A percentile compares a stretch with the other conserved stretches of the same genome.
Conservation (phyloP, 441 rosid genomes). For the Pelargonium australe region DNA sequence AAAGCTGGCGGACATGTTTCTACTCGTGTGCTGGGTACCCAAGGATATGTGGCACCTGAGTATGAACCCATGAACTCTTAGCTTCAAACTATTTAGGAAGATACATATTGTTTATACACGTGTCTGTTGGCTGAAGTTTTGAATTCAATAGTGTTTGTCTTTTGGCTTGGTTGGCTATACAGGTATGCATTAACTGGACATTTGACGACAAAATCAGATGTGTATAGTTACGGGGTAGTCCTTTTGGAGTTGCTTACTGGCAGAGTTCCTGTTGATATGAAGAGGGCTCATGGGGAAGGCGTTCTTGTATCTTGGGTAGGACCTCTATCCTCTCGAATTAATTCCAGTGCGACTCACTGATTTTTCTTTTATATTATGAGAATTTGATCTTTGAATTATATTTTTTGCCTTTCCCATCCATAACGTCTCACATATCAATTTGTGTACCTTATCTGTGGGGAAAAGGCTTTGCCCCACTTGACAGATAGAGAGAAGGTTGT, state of each 20-base stretch:
- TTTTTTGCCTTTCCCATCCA: background rate
- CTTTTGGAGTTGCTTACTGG: conserved; percentile 68
- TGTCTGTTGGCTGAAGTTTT: too few species aligned
- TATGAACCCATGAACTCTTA: conserved; percentile 26
- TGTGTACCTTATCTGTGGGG: conserved; percentile 6
- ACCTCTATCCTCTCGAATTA: background rate
- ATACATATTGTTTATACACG: background rate
- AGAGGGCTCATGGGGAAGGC: conserved; percentile 7
- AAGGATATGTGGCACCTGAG: conserved; percentile 79
- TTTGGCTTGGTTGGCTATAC: conserved; percentile 3
- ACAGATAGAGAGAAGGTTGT: conserved; percentile 76
- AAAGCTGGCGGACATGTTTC: conserved; percentile 94
- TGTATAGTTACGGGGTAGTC: conserved; percentile 71
- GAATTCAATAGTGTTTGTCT: background rate
- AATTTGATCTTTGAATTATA: too few species aligned
- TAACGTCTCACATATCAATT: background rate
- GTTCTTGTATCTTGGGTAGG: conserved; percentile 23
- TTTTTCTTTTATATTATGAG: too few species aligned
- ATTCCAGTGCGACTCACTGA: too few species aligned
- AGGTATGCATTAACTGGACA: conserved; percentile 78
- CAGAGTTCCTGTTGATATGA: conserved; percentile 28
- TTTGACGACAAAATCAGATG: conserved; percentile 70
- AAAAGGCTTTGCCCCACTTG: conserved; percentile 62
- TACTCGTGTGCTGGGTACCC: conserved; percentile 74
- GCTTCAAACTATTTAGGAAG: background rate